These are phyloP conservation scores for Fusarium longipes DNA, from an alignment of 2,329 filamentous ascomycete genomes.

Conservation along the genomic window DNA sequence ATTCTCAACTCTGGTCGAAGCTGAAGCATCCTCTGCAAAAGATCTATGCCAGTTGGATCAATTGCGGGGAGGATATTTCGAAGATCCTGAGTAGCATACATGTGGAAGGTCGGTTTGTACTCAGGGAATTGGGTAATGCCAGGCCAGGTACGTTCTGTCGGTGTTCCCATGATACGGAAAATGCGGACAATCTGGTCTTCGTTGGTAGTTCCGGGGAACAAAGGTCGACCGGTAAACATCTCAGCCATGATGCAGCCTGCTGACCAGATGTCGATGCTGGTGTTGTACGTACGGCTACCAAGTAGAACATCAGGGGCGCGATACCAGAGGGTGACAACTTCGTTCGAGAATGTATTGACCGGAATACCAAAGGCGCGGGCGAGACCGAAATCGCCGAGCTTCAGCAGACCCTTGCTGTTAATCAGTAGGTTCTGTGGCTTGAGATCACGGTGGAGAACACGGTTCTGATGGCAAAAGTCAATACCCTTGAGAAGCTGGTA, in stretches of 20 bases:
- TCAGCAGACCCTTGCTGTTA: conserved; percentile 89
- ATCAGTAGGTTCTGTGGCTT: conserved; percentile 98
- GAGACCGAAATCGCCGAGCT: conserved; percentile 94
- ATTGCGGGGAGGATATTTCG: conserved; percentile 89
- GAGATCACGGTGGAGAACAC: conserved; percentile 92
- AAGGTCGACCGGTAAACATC: conserved; percentile 95
- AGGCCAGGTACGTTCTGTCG: conserved; percentile 94
- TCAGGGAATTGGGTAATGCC: conserved; percentile 96
- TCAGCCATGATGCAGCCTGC: conserved; percentile 99
- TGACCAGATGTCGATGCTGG: conserved; percentile 99
- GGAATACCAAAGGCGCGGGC: conserved; percentile 96
- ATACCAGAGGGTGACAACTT: conserved; percentile 98
- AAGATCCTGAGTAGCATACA: conserved; percentile 93
- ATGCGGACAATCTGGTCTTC: conserved; percentile 98
- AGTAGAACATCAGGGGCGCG: conserved; percentile 95
- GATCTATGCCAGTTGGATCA: conserved; percentile 85
- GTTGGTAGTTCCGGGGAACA: conserved; percentile 98
- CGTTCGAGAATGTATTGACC: conserved; percentile 97
- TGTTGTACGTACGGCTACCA: conserved; percentile 96
- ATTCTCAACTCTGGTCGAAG: conserved; percentile 91
- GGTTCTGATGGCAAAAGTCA: conserved; percentile 97
- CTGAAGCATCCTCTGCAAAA: conserved; percentile 91
- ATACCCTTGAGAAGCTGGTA: conserved; percentile 95
- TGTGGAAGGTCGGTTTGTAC: conserved; percentile 94
- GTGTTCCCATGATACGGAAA: conserved; percentile 98